Evolutionary conservation across 345 rosid genomes (phyloP).

Genomic region (Euphorbia tirucalli): DNA sequence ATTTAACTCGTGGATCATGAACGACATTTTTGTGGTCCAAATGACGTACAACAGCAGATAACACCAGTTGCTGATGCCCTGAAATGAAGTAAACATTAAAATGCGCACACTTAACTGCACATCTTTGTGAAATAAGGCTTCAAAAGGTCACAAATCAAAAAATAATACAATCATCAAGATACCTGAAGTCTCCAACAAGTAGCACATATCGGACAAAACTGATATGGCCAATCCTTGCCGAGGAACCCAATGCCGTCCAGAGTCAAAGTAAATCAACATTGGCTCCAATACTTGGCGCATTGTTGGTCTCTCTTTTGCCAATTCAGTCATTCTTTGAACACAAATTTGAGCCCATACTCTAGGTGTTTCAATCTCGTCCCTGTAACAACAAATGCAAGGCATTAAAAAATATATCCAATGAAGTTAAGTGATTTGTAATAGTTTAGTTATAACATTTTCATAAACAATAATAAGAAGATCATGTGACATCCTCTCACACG

Average conservation of each 20-base stretch:
- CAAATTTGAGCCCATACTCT: conserved; percentile 94
- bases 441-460: neutral
- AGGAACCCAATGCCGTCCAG: conserved; percentile 70
- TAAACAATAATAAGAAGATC: too few relatives aligned
- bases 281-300: conserved; percentile 81
- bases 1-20: conserved; percentile 75
- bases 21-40: conserved; percentile 83
- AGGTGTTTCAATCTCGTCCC: conserved; percentile 88
- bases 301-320: conserved; percentile 84
- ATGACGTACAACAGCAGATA: conserved; percentile 76
- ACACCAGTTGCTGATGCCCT: conserved; percentile 75
- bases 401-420: neutral
- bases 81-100: conserved; percentile 26
- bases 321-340: conserved; percentile 83
- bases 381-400: conserved; percentile 26
- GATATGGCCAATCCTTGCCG: conserved; percentile 67
- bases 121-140: neutral
- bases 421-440: neutral
- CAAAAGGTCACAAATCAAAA: conserved; percentile 1
- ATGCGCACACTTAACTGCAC: conserved; percentile 8
- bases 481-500: neutral
- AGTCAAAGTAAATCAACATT: conserved; percentile 72
- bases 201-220: conserved; percentile 73
- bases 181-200: conserved; percentile 72
- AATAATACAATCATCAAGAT: conserved; percentile 8